phyloP scores from a whole-genome alignment of 1,284 basidiomycete species.

The Trichosporon sp. region DNA sequence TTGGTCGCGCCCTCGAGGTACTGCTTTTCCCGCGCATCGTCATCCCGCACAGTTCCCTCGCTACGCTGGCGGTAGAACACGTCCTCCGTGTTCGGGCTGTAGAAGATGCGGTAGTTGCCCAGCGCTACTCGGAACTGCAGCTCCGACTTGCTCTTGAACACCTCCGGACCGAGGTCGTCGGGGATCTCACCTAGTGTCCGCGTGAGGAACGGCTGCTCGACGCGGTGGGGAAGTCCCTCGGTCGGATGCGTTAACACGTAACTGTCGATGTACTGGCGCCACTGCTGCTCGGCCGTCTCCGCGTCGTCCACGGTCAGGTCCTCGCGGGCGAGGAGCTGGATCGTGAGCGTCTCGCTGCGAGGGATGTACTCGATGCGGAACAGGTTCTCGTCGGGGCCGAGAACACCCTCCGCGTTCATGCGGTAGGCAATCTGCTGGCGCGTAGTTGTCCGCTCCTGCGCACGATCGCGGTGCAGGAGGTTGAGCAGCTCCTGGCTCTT shows the following conservation, averaged over 20 bases:
- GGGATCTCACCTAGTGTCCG: conserved; percentile 44
- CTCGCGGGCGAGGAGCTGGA: conserved; percentile 84
- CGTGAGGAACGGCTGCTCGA: conserved; percentile 67
- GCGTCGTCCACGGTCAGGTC: conserved; percentile 81
- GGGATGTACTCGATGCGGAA: conserved; percentile 86
- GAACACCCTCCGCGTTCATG: conserved; percentile 71
- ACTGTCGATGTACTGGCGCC: conserved; percentile 85
- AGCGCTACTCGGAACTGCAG: conserved; percentile 57
- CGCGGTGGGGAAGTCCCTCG: conserved; percentile 52
- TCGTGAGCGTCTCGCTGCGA: conserved; percentile 63
- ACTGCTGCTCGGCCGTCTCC: conserved; percentile 71
- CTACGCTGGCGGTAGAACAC: conserved; percentile 34
- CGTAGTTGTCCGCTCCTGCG: conserved; percentile 56
- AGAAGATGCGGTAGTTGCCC: conserved; percentile 67
- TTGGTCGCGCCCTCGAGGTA: conserved; percentile 17
- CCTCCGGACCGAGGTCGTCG: conserved; percentile 9
- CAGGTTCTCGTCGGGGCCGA: conserved; percentile 83
- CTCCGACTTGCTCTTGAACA: conserved; percentile 42
- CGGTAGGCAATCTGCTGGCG: conserved; percentile 82
- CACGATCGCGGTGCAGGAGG: conserved; percentile 69
- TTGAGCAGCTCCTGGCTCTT: conserved; percentile 80
- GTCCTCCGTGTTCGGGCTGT: conserved; percentile 54
- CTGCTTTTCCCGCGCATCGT: conserved; percentile 16
- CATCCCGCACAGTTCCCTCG: conserved; percentile 5
- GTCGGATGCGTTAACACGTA: conserved; percentile 61